These are phyloP conservation scores for Fusarium sp. DNA, from an alignment of 2,329 filamentous ascomycete genomes.

Conservation along the genomic window DNA sequence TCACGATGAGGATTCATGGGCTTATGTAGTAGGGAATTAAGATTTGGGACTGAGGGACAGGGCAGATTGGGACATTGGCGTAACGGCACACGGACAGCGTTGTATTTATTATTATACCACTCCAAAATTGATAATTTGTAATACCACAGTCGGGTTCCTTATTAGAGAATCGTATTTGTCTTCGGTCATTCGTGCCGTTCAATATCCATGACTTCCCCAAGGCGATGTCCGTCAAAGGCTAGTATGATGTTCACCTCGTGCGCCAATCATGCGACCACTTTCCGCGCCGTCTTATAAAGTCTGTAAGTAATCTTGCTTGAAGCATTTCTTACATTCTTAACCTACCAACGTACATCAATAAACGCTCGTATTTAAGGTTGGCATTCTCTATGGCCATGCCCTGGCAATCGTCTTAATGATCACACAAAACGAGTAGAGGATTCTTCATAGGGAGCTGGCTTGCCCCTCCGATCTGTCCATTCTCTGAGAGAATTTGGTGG, in stretches of 20 bases:
- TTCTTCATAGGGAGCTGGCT: accelerated
- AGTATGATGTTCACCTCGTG: accelerated
- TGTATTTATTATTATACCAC: conserved; percentile 17
- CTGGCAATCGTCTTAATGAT: accelerated
- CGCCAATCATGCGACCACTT: accelerated
- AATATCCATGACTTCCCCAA: background rate
- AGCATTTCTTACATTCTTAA: too few relatives aligned
- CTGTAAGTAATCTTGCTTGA: too few relatives aligned
- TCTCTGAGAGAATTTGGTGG: background rate
- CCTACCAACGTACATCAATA: background rate
- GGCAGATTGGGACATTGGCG: background rate
- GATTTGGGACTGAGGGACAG: background rate
- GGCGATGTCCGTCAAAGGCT: background rate
- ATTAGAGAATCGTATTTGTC: accelerated
- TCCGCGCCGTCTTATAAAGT: accelerated
- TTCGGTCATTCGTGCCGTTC: accelerated
- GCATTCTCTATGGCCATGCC: accelerated
- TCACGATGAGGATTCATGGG: too few relatives aligned
- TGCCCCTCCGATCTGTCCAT: background rate
- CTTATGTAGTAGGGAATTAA: background rate
- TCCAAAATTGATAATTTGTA: background rate
- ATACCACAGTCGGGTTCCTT: background rate
- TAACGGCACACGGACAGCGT: background rate
- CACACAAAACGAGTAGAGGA: accelerated
- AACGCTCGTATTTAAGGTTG: accelerated